Evolutionary conservation across 1,284 basidiomycete genomes (phyloP), one percentile per base, ranked within the genome.

Genomic region (Peniophora sp.): DNA sequence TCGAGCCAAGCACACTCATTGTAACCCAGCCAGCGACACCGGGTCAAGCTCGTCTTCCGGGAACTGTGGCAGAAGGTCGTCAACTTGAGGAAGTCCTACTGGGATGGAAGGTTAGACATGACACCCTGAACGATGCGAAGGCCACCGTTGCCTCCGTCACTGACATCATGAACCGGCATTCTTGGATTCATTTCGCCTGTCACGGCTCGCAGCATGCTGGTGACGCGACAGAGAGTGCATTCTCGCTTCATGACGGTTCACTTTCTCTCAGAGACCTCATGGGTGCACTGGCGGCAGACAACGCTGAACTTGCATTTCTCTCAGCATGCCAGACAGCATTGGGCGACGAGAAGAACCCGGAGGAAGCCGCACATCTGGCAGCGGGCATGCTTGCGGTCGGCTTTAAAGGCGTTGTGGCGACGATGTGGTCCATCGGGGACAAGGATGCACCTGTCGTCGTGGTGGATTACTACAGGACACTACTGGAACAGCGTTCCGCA

Each of bases 401-500:
- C 8, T 41, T 8, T n/a, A n/a, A 20, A 8, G 19, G 19, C 38
- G 38, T 41, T n/a, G 38, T 41, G 8, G 38, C n/a, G 38, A 41
- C 38, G 5, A 41, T 41, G 38, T 41, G 38, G 38, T 41, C 38
- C 8, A 41, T 41, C 19, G n/a, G 6, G n/a, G 38, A 41, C n/a
- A 5, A 41, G 38, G 38, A 41, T 20, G 38, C n/a, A 16, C 38
- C 38, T 47, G 3, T 34, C n/a, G 54, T 58, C 47, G 50, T 57
- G 47, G 50, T 57, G 14, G 17, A 22, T 19, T 24, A 50, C 43
- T 56, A 55, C 50, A 5, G 9, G n/a, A 32, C 6, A 32, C 27
- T 32, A 32, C 27, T 32, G 27, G 27, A 12, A 6, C 6, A 32
- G 27, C 5, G 27, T 5, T 32, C 12, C 27, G 27, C 6, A 12